phyloP scores from a whole-genome alignment of 768 basidiomycete species.

The Porpolomopsis calyptriformis region DNA sequence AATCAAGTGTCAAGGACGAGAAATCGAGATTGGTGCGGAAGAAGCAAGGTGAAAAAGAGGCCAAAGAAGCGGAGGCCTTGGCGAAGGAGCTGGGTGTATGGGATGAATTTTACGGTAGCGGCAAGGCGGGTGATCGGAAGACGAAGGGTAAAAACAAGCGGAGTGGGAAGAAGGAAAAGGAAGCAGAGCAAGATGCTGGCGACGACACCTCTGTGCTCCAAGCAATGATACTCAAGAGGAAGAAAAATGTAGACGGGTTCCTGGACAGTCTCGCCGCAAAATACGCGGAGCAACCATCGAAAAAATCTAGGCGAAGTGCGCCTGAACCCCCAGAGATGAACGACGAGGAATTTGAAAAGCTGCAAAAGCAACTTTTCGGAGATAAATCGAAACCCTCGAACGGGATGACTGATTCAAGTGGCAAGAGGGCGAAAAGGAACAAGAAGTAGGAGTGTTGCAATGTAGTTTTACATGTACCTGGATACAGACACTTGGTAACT shows the following conservation, averaged over 20 bases:
- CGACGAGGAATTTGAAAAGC: conserved; percentile 52
- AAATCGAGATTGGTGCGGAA: conserved; percentile 64
- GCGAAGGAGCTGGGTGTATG: conserved; percentile 87
- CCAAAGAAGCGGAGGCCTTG: conserved; percentile 69
- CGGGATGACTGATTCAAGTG: conserved; percentile 13
- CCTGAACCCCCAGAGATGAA: conserved; percentile 43
- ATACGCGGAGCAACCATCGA: conserved; percentile 44
- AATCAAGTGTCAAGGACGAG: conserved; percentile 61
- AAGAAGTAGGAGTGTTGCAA: conserved; percentile 26
- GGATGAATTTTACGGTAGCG: conserved; percentile 85
- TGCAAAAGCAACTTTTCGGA: conserved; percentile 48
- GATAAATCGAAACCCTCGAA: conserved; percentile 27
- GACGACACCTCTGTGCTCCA: conserved; percentile 64
- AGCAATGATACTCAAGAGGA: conserved; percentile 70
- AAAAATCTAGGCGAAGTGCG: conserved; percentile 42
- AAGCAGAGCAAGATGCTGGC: conserved; percentile 33
- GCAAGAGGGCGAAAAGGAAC: conserved; percentile 23
- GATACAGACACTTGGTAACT: conserved; percentile 11
- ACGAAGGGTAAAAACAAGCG: conserved; percentile 42
- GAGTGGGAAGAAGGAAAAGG: conserved; percentile 25
- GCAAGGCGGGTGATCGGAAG: conserved; percentile 52
- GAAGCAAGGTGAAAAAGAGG: conserved; percentile 71
- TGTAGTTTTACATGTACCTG: neutral
- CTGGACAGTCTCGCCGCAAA: conserved; percentile 68
- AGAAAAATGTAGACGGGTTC: conserved; percentile 57